Percentiles rank a stretch among this genome's conserved stretches.
phyloP scores from a whole-genome alignment of 768 basidiomycete genomes.

The Suillus variegatus region DNA sequence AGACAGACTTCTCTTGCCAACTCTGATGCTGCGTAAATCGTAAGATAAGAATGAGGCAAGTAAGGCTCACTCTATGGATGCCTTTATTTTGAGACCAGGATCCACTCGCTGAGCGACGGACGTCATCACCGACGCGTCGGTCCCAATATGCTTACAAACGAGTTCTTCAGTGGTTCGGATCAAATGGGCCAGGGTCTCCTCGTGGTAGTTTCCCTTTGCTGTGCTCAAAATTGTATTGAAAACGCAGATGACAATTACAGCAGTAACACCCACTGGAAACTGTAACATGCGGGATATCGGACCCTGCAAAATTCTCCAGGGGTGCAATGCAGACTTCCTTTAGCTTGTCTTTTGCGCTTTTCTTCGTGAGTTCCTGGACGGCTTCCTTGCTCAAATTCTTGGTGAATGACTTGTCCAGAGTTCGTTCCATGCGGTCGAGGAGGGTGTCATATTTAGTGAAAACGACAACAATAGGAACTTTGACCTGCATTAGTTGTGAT shows the following conservation, averaged over 20 bases:
- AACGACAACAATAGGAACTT: background rate
- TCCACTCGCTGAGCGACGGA: background rate
- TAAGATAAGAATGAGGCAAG: background rate
- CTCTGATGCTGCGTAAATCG: background rate
- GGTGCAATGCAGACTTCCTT: background rate
- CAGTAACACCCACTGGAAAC: background rate
- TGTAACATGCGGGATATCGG: background rate
- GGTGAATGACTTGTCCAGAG: background rate
- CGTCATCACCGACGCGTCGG: background rate
- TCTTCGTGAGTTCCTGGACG: background rate
- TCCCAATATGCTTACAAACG: background rate
- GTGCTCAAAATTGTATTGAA: background rate
- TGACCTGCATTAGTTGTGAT: background rate
- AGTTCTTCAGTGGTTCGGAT: background rate
- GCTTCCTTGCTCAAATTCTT: background rate
- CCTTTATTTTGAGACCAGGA: background rate
- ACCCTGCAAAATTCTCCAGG: background rate
- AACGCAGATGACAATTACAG: background rate
- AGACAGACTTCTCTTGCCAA: conserved; percentile 10
- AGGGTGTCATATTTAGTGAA: background rate
- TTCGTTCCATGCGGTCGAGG: background rate
- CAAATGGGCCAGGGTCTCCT: background rate
- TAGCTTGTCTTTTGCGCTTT: background rate
- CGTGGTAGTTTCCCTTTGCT: background rate
- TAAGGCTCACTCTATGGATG: background rate